phyloP scores from a whole-genome alignment of 139 green algal genomes.

The Marvania coccoides region DNA sequence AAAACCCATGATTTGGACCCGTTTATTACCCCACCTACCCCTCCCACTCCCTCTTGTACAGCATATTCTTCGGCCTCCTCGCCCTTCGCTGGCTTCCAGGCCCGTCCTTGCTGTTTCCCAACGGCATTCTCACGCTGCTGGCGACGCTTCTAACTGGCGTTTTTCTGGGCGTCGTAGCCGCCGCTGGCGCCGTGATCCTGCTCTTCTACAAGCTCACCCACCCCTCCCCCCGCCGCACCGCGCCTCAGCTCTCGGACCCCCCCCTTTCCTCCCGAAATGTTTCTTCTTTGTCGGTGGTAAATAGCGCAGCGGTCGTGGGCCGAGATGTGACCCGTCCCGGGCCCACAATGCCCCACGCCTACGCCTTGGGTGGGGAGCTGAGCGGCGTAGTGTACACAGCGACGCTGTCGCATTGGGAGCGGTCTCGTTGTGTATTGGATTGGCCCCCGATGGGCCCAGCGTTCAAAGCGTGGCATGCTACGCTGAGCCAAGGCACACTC shows the following conservation, averaged over 20 bases:
- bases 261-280: too few relatives aligned
- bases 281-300: too few relatives aligned
- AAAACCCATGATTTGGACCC: too few relatives aligned
- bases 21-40: too few relatives aligned
- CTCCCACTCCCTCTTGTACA: background rate
- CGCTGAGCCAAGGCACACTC: constrained; percentile 19
- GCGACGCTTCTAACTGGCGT: constrained; percentile 13
- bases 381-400: constrained; percentile 29
- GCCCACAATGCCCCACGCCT: constrained; percentile 10
- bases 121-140: constrained; percentile 1
- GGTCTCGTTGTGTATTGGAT: background rate
- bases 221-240: background rate
- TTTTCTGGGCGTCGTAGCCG: constrained; percentile 5
- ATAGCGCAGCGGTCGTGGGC: too few relatives aligned
- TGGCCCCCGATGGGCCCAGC: constrained; percentile 11
- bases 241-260: too few relatives aligned
- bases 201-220: constrained; percentile 10
- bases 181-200: background rate
- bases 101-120: constrained; percentile 6
- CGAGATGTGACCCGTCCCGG: background rate
- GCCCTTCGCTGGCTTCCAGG: constrained; percentile 12
- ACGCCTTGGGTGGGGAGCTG: constrained; percentile 5
- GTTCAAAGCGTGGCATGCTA: constrained; percentile 15
- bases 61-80: constrained; percentile 1
- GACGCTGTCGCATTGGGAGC: constrained; percentile 1